Conservation (phyloP, 163 green algal species). For the Chlamydomonas reinhardtii region DNA sequence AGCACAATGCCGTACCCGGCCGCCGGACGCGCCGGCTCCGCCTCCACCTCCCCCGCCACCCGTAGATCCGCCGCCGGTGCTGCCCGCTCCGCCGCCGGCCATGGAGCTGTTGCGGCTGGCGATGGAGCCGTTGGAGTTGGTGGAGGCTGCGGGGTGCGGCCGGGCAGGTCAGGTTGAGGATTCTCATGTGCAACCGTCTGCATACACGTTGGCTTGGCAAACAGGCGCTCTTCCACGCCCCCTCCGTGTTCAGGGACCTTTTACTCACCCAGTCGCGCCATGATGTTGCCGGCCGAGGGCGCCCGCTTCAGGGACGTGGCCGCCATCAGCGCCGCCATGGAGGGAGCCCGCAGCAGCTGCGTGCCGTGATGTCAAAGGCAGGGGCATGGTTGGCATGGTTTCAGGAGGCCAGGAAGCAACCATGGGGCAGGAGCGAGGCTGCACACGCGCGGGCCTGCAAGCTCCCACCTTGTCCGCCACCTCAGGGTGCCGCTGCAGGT, state of each 20-base stretch:
- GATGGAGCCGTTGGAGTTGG: neutral
- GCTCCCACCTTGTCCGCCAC: constrained; percentile 33
- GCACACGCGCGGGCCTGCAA: no score
- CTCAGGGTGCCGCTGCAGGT: constrained; percentile 20
- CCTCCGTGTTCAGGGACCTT: no score
- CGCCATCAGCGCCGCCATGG: neutral
- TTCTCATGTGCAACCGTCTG: no score
- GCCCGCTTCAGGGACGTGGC: neutral
- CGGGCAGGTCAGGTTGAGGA: neutral
- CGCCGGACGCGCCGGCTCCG: neutral
- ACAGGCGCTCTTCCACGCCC: no score
- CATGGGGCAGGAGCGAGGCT: no score
- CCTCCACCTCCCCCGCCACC: neutral
- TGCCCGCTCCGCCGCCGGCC: neutral
- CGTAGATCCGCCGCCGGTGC: neutral
- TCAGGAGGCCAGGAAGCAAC: no score
- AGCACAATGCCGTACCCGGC: no score
- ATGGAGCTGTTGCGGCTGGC: constrained; percentile 1
- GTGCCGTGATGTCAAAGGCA: no score
- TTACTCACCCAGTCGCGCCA: constrained; percentile 21
- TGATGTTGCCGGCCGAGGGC: neutral
- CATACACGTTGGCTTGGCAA: no score
- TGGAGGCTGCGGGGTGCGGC: neutral
- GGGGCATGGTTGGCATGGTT: no score
- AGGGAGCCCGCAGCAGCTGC: constrained; percentile 27